A percentile compares a stretch with the other conserved stretches of the same genome.
Conservation (phyloP, 768 basidiomycete species). For the Panus rudis region DNA sequence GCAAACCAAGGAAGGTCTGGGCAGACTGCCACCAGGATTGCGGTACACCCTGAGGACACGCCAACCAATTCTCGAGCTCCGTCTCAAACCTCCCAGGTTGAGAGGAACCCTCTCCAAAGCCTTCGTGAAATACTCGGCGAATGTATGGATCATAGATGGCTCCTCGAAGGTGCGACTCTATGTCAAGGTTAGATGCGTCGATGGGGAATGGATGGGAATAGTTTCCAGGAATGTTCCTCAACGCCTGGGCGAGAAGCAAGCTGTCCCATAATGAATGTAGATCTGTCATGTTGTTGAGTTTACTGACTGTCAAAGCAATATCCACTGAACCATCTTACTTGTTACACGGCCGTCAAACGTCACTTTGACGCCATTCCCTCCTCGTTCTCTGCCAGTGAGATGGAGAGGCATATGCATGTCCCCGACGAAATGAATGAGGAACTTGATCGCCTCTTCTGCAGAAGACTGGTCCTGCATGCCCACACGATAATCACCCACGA, state of each 20-base stretch:
- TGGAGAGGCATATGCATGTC: slow-evolving; percentile 95
- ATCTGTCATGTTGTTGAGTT: slow-evolving; percentile 36
- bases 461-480: slow-evolving; percentile 15
- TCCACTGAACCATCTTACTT: slow-evolving; percentile 39
- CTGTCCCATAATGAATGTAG: slow-evolving; percentile 88
- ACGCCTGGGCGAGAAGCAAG: slow-evolving; percentile 72
- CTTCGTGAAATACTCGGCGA: slow-evolving; percentile 83
- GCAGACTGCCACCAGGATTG: slow-evolving; percentile 5
- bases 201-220: slow-evolving; percentile 71
- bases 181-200: slow-evolving; percentile 47
- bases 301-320: neutral
- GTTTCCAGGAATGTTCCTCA: slow-evolving; percentile 66
- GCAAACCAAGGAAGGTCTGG: slow-evolving; percentile 13
- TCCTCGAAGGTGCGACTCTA: slow-evolving; percentile 45
- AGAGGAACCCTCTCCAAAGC: slow-evolving; percentile 51
- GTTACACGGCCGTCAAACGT: slow-evolving; percentile 63
- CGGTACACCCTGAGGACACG: slow-evolving; percentile 42
- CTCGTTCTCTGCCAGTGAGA: slow-evolving; percentile 78
- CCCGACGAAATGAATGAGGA: slow-evolving; percentile 88
- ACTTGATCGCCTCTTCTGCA: slow-evolving; percentile 81
- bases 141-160: slow-evolving; percentile 86
- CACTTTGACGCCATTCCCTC: slow-evolving; percentile 79
- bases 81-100: slow-evolving; percentile 38
- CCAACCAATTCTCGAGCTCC: slow-evolving; percentile 57
- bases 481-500: slow-evolving; percentile 46